Conservation (phyloP, 2,329 filamentous ascomycete genomes). For the Pseudocercospora macadamiae region DNA sequence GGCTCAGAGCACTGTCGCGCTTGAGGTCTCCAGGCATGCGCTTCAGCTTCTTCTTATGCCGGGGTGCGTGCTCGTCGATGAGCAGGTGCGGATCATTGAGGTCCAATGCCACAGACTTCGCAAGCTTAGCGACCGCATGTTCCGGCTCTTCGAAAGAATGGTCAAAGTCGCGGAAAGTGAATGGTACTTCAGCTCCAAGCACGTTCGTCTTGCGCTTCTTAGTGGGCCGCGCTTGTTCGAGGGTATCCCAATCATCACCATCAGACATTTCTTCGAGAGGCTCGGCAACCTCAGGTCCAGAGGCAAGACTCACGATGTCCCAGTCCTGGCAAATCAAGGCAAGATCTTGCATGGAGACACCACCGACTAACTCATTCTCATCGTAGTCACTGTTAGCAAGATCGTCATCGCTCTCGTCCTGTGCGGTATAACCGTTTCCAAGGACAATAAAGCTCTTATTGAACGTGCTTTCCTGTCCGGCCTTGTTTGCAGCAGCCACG, state of each 20-base stretch:
- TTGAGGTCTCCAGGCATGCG: slow-evolving; percentile 58
- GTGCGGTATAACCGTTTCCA: slow-evolving; percentile 57
- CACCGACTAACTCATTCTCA: slow-evolving; percentile 69
- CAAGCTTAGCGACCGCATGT: slow-evolving; percentile 69
- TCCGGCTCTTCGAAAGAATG: slow-evolving; percentile 78
- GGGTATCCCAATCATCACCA: slow-evolving; percentile 40
- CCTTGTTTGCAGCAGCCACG: slow-evolving; percentile 53
- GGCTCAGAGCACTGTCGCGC: slow-evolving; percentile 69
- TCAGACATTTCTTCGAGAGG: slow-evolving; percentile 8
- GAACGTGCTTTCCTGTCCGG: slow-evolving; percentile 51
- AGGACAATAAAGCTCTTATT: slow-evolving; percentile 47
- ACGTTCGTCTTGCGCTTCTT: slow-evolving; percentile 67
- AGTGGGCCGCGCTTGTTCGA: slow-evolving; percentile 45
- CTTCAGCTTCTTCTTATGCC: slow-evolving; percentile 59
- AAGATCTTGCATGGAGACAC: slow-evolving; percentile 77
- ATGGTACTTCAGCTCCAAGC: slow-evolving; percentile 22
- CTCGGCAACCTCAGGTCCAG: slow-evolving; percentile 40
- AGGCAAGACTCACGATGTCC: slow-evolving; percentile 64
- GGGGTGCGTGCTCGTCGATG: slow-evolving; percentile 72
- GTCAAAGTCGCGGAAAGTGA: slow-evolving; percentile 25
- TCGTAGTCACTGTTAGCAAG: slow-evolving; percentile 56
- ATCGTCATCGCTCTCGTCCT: slow-evolving; percentile 54
- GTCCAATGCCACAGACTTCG: slow-evolving; percentile 80
- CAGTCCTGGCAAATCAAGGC: slow-evolving; percentile 86
- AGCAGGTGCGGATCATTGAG: slow-evolving; percentile 86